Evolutionary conservation across 2,329 filamentous ascomycete genomes (phyloP).

Genomic region (Hypoxylon sp.): DNA sequence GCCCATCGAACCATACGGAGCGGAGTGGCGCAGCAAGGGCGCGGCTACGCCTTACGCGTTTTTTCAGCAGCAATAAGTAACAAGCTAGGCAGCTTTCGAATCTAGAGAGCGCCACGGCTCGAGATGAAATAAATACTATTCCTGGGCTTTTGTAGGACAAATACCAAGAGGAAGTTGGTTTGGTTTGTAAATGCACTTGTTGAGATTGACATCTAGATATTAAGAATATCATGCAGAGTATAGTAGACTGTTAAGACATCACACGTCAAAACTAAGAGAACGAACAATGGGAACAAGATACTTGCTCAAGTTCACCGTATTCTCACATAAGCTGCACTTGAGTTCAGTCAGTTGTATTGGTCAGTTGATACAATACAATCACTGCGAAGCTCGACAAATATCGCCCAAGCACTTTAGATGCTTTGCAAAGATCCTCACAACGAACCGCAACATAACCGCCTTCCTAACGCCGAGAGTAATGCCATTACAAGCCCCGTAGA

Average conservation of each 20-base stretch:
- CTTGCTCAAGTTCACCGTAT: neutral
- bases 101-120: neutral
- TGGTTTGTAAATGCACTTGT: too few relatives aligned
- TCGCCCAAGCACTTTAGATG: constrained; percentile 6
- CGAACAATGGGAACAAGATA: neutral
- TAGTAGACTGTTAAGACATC: neutral
- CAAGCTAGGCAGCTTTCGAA: neutral
- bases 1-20: constrained; percentile 5
- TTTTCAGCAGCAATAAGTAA: neutral
- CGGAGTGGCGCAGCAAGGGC: constrained; percentile 18
- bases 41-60: neutral
- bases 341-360: constrained; percentile 2
- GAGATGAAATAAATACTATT: too few relatives aligned
- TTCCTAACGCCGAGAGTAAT: constrained; percentile 34
- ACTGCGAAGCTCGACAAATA: constrained; percentile 5
- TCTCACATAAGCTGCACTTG: neutral
- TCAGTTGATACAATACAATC: constrained; percentile 3
- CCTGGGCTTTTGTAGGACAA: too few relatives aligned
- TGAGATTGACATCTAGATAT: too few relatives aligned
- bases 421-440: neutral
- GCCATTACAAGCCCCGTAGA: constrained; percentile 20
- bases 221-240: too few relatives aligned
- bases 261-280: neutral
- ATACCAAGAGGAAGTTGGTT: too few relatives aligned
- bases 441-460: constrained; percentile 3